These are phyloP conservation scores for Candida albicans DNA, from an alignment of 1,139 yeast species.

Conservation along the genomic window DNA sequence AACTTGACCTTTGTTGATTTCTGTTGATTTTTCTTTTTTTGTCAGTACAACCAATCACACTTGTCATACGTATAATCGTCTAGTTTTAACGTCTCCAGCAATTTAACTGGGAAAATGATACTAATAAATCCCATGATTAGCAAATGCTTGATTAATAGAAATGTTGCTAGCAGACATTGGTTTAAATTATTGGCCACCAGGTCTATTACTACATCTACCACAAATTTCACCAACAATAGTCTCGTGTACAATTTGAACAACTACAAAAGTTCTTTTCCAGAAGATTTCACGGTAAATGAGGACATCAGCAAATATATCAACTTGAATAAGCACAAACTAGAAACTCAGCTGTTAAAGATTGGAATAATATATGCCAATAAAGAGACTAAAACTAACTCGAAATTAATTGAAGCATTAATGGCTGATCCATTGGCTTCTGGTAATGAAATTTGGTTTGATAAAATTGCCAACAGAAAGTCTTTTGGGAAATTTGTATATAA, in stretches of 20 bases:
- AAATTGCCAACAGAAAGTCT: constrained; percentile 23
- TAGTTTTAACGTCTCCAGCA: not conserved
- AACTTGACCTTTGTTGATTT: too few species aligned
- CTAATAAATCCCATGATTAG: not conserved
- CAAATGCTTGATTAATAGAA: not conserved
- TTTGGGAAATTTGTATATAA: constrained; percentile 18
- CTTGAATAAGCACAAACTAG: constrained; percentile 7
- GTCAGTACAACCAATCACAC: not conserved
- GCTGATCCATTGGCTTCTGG: constrained; percentile 45
- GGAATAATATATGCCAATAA: constrained; percentile 35
- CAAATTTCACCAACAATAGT: constrained; percentile 5
- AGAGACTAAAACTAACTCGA: constrained; percentile 21
- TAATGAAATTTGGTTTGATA: constrained; percentile 33
- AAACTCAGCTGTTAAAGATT: constrained; percentile 20
- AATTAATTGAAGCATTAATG: constrained; percentile 34
- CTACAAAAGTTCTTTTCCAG: constrained; percentile 25
- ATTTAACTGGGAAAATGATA: not conserved
- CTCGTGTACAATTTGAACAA: constrained; percentile 13
- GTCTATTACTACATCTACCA: not conserved
- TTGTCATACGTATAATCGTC: not conserved
- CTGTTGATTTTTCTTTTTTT: too few species aligned
- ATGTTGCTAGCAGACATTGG: too few species aligned
- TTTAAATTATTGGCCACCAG: too few species aligned
- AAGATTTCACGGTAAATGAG: constrained; percentile 23
- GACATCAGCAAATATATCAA: constrained; percentile 19